Conservation (phyloP, 495 filamentous ascomycete genomes). For the Tricharina praecox region DNA sequence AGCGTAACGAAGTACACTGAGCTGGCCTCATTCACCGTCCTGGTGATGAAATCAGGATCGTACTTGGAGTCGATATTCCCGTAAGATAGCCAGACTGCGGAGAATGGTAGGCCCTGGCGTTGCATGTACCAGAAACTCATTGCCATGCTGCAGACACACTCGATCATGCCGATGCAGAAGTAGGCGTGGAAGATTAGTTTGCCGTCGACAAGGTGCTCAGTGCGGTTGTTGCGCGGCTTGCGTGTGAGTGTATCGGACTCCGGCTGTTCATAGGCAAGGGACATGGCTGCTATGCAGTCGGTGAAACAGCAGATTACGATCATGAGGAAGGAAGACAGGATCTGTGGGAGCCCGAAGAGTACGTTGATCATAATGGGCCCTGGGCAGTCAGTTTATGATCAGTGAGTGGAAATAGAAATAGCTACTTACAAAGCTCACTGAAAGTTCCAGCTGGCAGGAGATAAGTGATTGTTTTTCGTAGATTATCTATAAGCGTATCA, state of each 20-base stretch:
- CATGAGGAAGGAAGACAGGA: slow-evolving; percentile 52
- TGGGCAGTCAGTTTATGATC: not conserved
- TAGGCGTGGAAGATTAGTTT: slow-evolving; percentile 48
- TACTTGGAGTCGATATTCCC: slow-evolving; percentile 33
- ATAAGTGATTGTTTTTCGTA: slow-evolving; percentile 41
- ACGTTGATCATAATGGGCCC: slow-evolving; percentile 53
- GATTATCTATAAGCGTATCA: slow-evolving; percentile 33
- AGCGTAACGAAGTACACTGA: slow-evolving; percentile 60
- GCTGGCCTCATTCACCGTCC: slow-evolving; percentile 39
- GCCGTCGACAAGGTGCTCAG: slow-evolving; percentile 48
- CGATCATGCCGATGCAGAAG: slow-evolving; percentile 43
- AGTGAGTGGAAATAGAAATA: not conserved
- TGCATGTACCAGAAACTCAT: slow-evolving; percentile 53
- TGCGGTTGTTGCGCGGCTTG: slow-evolving; percentile 41
- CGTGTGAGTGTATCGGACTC: slow-evolving; percentile 51
- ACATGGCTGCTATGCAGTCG: slow-evolving; percentile 45
- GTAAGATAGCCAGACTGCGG: slow-evolving; percentile 42
- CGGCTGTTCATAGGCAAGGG: slow-evolving; percentile 52
- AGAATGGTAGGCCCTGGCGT: slow-evolving; percentile 40
- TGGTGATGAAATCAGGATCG: slow-evolving; percentile 32
- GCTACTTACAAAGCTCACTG: slow-evolving; percentile 38
- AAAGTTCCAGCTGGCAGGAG: slow-evolving; percentile 47
- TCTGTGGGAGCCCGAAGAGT: slow-evolving; percentile 49
- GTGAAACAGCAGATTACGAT: slow-evolving; percentile 45
- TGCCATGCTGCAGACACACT: slow-evolving; percentile 42